Evolutionary conservation across 2,329 filamentous ascomycete species (phyloP), one percentile per base, ranked within the genome.

Genomic region (Penicillium vulpinum): DNA sequence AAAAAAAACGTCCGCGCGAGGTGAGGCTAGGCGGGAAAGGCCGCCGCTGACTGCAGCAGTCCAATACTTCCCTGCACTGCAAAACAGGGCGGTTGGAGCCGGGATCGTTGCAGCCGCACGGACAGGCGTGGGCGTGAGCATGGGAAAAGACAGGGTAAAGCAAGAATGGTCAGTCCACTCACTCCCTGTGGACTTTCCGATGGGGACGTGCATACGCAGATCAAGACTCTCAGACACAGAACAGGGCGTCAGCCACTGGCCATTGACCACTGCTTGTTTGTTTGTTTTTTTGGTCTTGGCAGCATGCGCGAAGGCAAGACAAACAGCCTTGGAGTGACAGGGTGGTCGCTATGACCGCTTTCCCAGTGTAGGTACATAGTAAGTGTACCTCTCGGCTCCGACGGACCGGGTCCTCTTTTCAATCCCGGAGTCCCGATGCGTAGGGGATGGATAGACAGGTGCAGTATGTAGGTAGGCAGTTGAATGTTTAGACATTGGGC

Each of bases 71-170:
- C 26, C 24, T 39, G 26, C 26, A 4, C 53, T 46, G 48, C 41
- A 35, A 56, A n/a, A 40, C 48, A 46, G 16, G 26, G 54, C 54
- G 6, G 26, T 52, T 46, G 48, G n/a, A 36, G 24, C 53, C 39
- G 16, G 40, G 54, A 40, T 46, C 16, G n/a, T 44, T 56, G 21
- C 26, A 39, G 53, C 33, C n/a, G 40, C 48, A 46, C 28, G 11
- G 53, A 66, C 41, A 53, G 22, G 39, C 53, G 40, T 57, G 51
- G 44, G 51, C 18, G 2, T 41, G 36, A 31, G 51, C 31, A 4
- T 53, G 51, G 41, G 26, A 15, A 24, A 24, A 29, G 41, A 43
- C 26, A 54, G 29, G 31, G 38, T 13, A 18, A 13, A 16, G 36
- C 13, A 21, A 5, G 16, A n/a, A 31, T 16, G 26, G 40, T 51